These are phyloP conservation scores for Neonectria sp. DNA, from an alignment of 2,329 filamentous ascomycete genomes.

Conservation along the genomic window DNA sequence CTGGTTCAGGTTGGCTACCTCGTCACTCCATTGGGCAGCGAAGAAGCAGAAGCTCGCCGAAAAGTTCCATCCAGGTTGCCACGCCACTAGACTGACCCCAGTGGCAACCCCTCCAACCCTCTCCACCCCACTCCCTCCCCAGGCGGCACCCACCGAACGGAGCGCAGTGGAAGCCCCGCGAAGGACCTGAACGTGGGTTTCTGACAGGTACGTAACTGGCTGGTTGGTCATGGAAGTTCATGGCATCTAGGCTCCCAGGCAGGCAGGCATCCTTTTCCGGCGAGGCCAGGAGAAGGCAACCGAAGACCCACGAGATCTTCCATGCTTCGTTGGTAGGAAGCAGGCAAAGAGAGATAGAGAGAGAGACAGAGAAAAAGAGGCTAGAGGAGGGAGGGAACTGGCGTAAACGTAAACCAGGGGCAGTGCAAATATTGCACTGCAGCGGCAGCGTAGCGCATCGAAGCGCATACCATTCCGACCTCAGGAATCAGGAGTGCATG, in stretches of 20 bases:
- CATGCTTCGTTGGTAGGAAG: background rate
- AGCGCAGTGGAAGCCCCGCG: conserved; percentile 45
- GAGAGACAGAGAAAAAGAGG: background rate
- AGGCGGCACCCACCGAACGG: conserved; percentile 40
- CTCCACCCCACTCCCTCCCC: conserved; percentile 14
- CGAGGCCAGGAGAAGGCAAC: background rate
- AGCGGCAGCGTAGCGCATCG: conserved; percentile 19
- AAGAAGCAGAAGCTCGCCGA: conserved; percentile 20
- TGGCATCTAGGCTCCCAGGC: background rate
- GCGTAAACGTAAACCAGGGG: conserved; percentile 9
- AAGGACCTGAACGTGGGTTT: conserved; percentile 35
- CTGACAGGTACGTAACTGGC: conserved; percentile 26
- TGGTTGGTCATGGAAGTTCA: background rate
- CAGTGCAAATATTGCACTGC: conserved; percentile 14
- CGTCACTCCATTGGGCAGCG: conserved; percentile 31
- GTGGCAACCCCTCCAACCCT: conserved; percentile 17
- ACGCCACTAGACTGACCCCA: conserved; percentile 30
- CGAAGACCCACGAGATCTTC: background rate
- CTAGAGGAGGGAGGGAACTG: conserved; percentile 2
- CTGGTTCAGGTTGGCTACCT: background rate
- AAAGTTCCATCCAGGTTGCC: conserved; percentile 27
- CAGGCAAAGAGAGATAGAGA: background rate
- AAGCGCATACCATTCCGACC: background rate
- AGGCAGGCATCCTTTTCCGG: conserved; percentile 8
- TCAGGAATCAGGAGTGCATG: background rate